Base-by-base conservation (phyloP, 208 protist genomes). In the Trypanosoma cruzi region DNA sequence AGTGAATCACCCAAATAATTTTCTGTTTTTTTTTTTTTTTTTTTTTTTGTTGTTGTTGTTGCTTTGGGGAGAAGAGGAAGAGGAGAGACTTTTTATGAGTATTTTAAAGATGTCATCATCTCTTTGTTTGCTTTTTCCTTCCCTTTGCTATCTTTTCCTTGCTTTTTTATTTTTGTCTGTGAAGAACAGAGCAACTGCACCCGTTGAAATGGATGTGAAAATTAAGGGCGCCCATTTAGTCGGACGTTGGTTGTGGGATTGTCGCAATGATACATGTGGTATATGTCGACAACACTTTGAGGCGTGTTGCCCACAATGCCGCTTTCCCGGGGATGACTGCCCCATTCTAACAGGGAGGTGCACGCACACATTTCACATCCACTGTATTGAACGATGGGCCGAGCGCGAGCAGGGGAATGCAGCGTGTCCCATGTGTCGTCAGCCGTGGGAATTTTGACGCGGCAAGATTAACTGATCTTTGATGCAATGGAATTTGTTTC, bases 361-460 rank as follows among this genome's bases (percentile, higher is more conserved):
- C 83, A 98, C 96, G 60, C 98, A 99, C 82, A 99, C 98, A 10
- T 99, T 99, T 88, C 99, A 99, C 83, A 98, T 99, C 68, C 98
- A 99, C 79, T 99, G 99, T 84, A 99, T 99, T 73, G 98, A 98
- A 8, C 80, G 93, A 24, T 99, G 98, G 90, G 48, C 83, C 13
- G 73, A 80, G 28, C 80, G 80, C 31, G 85, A 92, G 34, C 80
- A 77, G 24, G 84, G 79, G 8, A 77, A 79, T 59, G 63, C 79
- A 18, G 68, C 68, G 29, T 96, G 91, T 53, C 91, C 91, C 7
- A 93, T 92, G 68, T 96, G 91, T 60, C 84, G 91, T 18, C 75
- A 84, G 69, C 69, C 82, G 40, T 96, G 91, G 91, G 81, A 93
- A 44, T 89, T 88, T 28, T 88, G 60, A 72, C 28, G 14, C 14